Evolutionary conservation across 2,329 filamentous ascomycete species (phyloP).

Genomic region (Ophioceras dolichostomum): DNA sequence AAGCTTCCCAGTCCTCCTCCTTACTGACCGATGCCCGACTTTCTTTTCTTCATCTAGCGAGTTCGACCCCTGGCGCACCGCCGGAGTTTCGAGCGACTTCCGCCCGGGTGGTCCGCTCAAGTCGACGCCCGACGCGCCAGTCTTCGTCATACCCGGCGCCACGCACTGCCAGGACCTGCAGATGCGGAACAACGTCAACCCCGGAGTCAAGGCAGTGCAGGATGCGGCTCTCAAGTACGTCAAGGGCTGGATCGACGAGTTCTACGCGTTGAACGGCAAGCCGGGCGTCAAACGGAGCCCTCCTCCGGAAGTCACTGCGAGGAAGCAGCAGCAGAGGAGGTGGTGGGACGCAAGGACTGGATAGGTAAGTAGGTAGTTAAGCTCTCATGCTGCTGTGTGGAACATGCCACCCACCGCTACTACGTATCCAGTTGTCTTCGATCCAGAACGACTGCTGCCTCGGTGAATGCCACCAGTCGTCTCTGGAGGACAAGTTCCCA

Average conservation of each 20-base stretch:
- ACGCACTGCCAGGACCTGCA: conserved; percentile 35
- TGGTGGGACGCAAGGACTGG: not conserved
- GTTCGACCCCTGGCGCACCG: conserved; percentile 28
- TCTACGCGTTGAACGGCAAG: conserved; percentile 11
- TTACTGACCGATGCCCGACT: no score
- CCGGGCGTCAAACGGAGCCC: not conserved
- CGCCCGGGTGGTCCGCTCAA: conserved; percentile 22
- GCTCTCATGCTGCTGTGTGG: no score
- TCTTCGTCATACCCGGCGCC: conserved; percentile 22
- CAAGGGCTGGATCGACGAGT: conserved; percentile 40
- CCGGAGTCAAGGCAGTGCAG: conserved; percentile 29
- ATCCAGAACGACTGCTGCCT: no score
- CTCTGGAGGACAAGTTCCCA: no score
- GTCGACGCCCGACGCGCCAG: conserved; percentile 18
- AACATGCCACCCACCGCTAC: no score
- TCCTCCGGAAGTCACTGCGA: no score
- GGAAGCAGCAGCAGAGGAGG: no score
- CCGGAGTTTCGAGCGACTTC: conserved; percentile 22
- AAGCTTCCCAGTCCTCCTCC: no score
- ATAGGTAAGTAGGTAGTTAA: no score
- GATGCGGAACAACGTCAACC: conserved; percentile 32
- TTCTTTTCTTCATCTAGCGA: conserved; percentile 39
- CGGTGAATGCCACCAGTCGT: no score
- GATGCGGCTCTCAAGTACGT: conserved; percentile 34
- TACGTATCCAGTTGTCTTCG: no score